Base-by-base conservation (phyloP, 306 rosid species). In the Vicia sativa region DNA sequence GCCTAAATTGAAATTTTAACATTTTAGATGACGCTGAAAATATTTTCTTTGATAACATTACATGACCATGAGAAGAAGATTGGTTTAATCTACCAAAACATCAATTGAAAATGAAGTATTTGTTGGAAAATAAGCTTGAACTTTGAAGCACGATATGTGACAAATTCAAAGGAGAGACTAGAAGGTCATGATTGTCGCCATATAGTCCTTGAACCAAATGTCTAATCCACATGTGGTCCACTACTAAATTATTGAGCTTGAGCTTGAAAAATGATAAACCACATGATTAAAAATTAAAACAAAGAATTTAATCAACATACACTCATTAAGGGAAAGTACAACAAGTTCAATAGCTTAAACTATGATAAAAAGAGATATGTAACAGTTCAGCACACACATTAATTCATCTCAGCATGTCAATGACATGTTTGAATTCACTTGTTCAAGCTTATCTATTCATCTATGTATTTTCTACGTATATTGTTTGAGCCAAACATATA, bases 101-200 rank as follows among this genome's bases (percentile, higher is more conserved):
- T 55, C 1, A 54, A 52, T 63, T 12, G 46, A 62, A 55, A 69
- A 69, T 55, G 54, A 41, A 73, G 55, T 15, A 18, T 31, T 14
- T 29, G 39, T 4, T 16, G 41, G 50, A 56, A 44, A 37, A 44
- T 39, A 60, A 13, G 41, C 12, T 12, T 52, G 13, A 18, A 9
- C 6, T 65, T 35, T 11, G 1, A 46, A 59, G 39, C 50, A 60
- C 18, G 26, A 10, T 48, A 61, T n/a, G 31, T 74, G 25, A 43
- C 31, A 66, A 23, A 16, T 73, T 73, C 38, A 19, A 18, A 60
- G 34, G 11, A n/a, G 11, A n/a, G 42, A 62, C 11, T 38, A 12
- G 3, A 41, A 49, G 62, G 54, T 49, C 28, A 15, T 25, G 23
- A 45, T 14, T 45, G 43, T 38, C 12, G 59, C 18, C 42, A 53